These are phyloP conservation scores for Talaromyces liani DNA, from an alignment of 495 filamentous ascomycete genomes.

Conservation along the genomic window DNA sequence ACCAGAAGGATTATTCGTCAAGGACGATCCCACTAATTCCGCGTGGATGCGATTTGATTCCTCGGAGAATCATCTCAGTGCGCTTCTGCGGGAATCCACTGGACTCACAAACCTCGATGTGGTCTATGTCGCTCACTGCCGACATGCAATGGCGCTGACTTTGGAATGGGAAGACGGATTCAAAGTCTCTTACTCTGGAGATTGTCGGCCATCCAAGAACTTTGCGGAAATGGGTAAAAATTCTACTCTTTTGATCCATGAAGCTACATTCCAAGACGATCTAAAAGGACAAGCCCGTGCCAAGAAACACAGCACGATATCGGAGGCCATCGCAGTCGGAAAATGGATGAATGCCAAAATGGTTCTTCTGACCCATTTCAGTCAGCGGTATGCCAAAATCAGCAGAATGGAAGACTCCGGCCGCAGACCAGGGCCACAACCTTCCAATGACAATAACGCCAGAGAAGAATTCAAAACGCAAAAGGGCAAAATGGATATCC, in stretches of 20 bases:
- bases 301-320: constrained; percentile 84
- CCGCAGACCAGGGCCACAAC: constrained; percentile 2
- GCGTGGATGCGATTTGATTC: constrained; percentile 23
- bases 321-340: constrained; percentile 75
- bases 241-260: constrained; percentile 81
- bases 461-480: neutral
- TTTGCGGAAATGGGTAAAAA: constrained; percentile 67
- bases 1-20: constrained; percentile 19
- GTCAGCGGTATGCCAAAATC: constrained; percentile 89
- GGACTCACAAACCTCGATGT: constrained; percentile 40
- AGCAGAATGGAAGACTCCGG: constrained; percentile 7
- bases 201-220: constrained; percentile 67
- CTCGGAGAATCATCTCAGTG: constrained; percentile 18
- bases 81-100: constrained; percentile 31
- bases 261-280: constrained; percentile 92
- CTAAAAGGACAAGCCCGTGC: constrained; percentile 66
- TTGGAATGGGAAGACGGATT: constrained; percentile 73
- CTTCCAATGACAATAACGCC: neutral
- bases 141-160: constrained; percentile 63
- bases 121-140: constrained; percentile 68
- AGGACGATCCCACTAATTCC: constrained; percentile 13
- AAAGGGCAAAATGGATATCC: neutral
- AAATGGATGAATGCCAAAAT: constrained; percentile 66
- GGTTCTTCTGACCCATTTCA: constrained; percentile 86
- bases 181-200: constrained; percentile 86